phyloP scores from a whole-genome alignment of 129 eudicot species.

The Rutidosis leptorrhynchoides region DNA sequence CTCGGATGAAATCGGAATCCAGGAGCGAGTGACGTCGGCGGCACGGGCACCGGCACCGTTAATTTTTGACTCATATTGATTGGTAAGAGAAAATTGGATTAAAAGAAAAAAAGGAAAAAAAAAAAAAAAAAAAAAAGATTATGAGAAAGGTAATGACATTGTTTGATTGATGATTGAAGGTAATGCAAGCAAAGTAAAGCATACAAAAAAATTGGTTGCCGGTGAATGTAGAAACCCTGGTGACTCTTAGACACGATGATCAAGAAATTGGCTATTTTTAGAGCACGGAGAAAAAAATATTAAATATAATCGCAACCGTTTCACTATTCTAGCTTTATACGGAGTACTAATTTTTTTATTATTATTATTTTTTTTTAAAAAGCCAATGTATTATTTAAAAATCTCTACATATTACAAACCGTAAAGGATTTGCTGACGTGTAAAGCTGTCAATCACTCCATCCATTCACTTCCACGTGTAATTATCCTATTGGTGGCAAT shows the following conservation, averaged over 20 bases:
- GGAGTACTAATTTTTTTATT: no score
- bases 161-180: background rate
- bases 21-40: slow-evolving; percentile 6
- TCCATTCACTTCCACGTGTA: no score
- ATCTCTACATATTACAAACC: no score
- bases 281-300: no score
- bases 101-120: background rate
- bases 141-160: background rate
- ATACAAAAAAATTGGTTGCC: background rate
- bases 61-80: slow-evolving; percentile 5
- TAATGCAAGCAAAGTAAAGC: background rate
- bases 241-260: slow-evolving; percentile 3
- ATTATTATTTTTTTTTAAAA: no score
- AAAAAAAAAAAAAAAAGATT: background rate
- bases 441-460: no score
- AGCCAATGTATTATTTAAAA: no score
- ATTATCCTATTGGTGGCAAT: no score
- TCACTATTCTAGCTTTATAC: no score
- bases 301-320: no score
- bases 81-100: background rate
- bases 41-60: background rate
- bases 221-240: background rate
- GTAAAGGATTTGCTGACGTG: no score
- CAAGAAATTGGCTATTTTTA: background rate
- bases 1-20: slow-evolving; percentile 15